These are phyloP conservation scores for Phytophthora kernoviae DNA, from an alignment of 352 stramenopile genomes.

Conservation along the genomic window DNA sequence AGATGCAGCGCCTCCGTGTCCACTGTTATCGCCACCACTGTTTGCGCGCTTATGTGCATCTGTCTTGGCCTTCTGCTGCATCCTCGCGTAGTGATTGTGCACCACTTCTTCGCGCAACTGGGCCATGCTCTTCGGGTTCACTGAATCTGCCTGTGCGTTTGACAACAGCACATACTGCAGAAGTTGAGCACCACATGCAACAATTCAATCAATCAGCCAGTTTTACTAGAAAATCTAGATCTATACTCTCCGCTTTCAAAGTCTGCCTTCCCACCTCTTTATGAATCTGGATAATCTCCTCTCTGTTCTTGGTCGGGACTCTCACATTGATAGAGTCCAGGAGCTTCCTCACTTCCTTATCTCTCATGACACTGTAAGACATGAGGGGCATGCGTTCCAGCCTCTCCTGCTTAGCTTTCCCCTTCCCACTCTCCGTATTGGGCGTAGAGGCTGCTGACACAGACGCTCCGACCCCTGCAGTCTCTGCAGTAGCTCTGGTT, in stretches of 20 bases:
- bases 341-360: constrained; percentile 81
- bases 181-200: constrained; percentile 2
- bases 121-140: constrained; percentile 67
- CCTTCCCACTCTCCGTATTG: constrained; percentile 24
- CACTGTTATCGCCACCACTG: constrained; percentile 24
- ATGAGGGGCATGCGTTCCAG: constrained; percentile 72
- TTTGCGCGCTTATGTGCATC: constrained; percentile 37
- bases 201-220: background rate
- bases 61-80: constrained; percentile 65
- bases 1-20: constrained; percentile 30
- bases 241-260: background rate
- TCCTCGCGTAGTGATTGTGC: constrained; percentile 63
- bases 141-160: constrained; percentile 83
- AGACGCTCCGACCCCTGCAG: constrained; percentile 26
- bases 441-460: constrained; percentile 25
- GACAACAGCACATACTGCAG: constrained; percentile 75
- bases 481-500: constrained; percentile 62
- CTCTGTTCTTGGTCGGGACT: constrained; percentile 62
- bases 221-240: background rate
- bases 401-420: constrained; percentile 29
- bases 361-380: constrained; percentile 87
- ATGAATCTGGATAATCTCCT: constrained; percentile 90
- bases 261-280: constrained; percentile 66
- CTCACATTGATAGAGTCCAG: constrained; percentile 73
- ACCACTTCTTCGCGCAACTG: constrained; percentile 76